Conservation (phyloP, 495 filamentous ascomycete species). For the Xylaria telfairii region DNA sequence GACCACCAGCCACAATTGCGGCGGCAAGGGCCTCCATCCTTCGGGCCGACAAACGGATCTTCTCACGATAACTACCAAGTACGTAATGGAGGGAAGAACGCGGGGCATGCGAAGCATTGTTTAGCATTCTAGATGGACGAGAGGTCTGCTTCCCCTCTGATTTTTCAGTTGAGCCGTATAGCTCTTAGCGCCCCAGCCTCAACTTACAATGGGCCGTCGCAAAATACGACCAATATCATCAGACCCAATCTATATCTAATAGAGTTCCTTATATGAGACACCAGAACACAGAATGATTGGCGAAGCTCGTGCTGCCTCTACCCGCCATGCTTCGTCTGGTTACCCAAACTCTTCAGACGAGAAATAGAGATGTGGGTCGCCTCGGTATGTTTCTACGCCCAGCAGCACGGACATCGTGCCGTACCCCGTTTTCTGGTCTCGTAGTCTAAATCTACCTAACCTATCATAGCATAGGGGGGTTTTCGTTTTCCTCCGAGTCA, state of each 20-base stretch:
- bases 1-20: background rate
- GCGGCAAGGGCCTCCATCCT: background rate
- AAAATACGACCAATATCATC: background rate
- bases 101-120: background rate
- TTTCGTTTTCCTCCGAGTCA: background rate
- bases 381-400: conserved; percentile 4
- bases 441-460: background rate
- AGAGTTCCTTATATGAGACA: background rate
- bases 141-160: background rate
- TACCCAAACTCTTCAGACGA: background rate
- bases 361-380: conserved; percentile 4
- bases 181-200: background rate
- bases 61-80: background rate
- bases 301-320: background rate
- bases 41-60: conserved; percentile 12
- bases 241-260: too few relatives aligned
- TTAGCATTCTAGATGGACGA: background rate
- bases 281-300: background rate
- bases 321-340: background rate
- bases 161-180: background rate
- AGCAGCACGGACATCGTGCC: background rate
- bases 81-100: background rate
- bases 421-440: background rate
- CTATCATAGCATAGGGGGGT: background rate
- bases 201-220: background rate